phyloP scores from a whole-genome alignment of 257 asterid species.

The Avicennia marina region DNA sequence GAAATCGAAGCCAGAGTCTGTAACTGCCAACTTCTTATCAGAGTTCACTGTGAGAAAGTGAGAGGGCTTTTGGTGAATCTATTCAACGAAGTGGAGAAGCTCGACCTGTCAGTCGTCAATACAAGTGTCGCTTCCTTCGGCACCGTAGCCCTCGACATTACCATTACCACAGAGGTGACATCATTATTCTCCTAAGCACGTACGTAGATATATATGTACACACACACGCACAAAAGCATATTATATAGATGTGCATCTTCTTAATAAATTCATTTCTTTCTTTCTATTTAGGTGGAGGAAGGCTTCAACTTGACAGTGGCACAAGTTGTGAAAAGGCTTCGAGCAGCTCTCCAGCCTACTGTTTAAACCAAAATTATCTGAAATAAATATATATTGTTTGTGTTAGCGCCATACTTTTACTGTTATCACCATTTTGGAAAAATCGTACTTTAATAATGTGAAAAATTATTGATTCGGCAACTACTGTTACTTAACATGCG shows the following conservation, averaged over 20 bases:
- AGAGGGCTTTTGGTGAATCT: conserved; percentile 11
- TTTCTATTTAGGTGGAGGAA: conserved; percentile 33
- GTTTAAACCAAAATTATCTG: no score
- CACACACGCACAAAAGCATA: no score
- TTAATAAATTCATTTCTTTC: not conserved
- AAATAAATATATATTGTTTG: no score
- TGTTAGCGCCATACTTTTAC: no score
- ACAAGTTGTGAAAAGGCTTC: conserved; percentile 25
- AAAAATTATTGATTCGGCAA: no score
- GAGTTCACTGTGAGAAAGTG: conserved; percentile 19
- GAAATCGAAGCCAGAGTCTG: conserved; percentile 30
- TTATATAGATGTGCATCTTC: no score
- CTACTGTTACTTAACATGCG: no score
- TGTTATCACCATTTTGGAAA: no score
- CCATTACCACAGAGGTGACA: conserved; percentile 20
- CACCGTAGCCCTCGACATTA: conserved; percentile 15
- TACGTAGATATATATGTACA: not conserved
- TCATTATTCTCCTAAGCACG: not conserved
- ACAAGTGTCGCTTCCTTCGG: conserved; percentile 25
- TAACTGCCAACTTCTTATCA: conserved; percentile 17
- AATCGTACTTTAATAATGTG: no score
- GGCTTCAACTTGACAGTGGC: conserved; percentile 21
- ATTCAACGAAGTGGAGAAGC: conserved; percentile 18
- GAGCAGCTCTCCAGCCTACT: no score
- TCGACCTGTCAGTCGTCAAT: conserved; percentile 15